Base-by-base conservation (phyloP, 495 filamentous ascomycete genomes). In the Acidiella bohemica region DNA sequence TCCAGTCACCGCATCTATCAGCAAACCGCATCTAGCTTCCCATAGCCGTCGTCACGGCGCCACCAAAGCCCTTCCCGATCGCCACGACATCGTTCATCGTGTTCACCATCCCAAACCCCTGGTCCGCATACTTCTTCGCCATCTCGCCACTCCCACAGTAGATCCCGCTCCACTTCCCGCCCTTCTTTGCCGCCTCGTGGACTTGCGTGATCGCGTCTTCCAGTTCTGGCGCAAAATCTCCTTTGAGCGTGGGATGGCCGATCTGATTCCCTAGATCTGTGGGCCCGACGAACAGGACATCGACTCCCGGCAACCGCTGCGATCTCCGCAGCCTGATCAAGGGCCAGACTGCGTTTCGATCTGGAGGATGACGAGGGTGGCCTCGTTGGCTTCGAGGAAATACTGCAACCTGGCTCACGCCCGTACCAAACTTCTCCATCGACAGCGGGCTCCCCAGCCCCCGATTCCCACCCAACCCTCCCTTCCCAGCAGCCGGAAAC, bases 261-360 rank as follows among this genome's bases (percentile, higher is more conserved):
- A 86, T 82, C 50, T 76, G 82, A 51, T 81, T 78, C 8, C 75
- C 81, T 0, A 84, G 63, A 50, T 84, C 80, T 54, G 77, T 84
- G 0, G 84, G 84, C 0, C 84, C 84, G 36, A 88, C 67, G 39
- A 92, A 80, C 0, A 90, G 59, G 2, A 81, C 75, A 53, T 85
- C 80, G 14, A 85, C 69, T 0, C 78, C 79, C 3, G 68, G 65
- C 0, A 85, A n/a, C 68, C 6, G 70, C 68, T 8, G 81, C 81
- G 45, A 90, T 88, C 32, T 72, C 75, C 37, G 80, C 72, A 17
- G 82, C 64, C 39, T 72, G 64, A 2, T 80, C 71, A 29, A 90
- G 60, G 0, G 81, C 81, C 49, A 77, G n/a, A n/a, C n/a, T n/a
- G 65, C 0, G 84, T 90, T 59, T 92, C 84, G 40, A 90, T 86